phyloP scores from a whole-genome alignment of 345 rosid species.

The Sisymbrium irio region DNA sequence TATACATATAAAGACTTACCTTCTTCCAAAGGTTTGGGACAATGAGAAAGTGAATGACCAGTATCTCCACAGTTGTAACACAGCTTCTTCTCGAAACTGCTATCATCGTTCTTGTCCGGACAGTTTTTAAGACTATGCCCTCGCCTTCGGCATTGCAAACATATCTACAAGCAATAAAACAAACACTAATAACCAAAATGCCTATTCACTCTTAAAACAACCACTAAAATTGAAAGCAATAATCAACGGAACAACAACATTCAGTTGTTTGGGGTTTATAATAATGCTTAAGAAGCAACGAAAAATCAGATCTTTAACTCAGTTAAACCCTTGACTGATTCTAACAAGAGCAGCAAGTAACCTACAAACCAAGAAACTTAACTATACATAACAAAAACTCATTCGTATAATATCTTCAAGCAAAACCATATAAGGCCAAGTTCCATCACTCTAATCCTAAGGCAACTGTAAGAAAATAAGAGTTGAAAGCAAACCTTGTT shows the following conservation, averaged over 20 bases:
- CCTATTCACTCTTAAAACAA: background rate
- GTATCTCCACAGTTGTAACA: slow-evolving; percentile 87
- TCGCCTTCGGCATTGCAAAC: slow-evolving; percentile 72
- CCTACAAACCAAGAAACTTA: background rate
- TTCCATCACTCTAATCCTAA: background rate
- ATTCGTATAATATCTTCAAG: background rate
- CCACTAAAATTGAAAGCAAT: background rate
- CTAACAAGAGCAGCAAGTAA: slow-evolving; percentile 4
- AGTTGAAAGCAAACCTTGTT: slow-evolving; percentile 61
- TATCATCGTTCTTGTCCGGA: slow-evolving; percentile 58
- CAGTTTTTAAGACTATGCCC: slow-evolving; percentile 93
- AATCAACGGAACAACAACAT: background rate
- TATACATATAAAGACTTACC: slow-evolving; percentile 41
- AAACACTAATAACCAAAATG: background rate
- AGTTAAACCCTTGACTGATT: background rate
- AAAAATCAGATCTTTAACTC: background rate
- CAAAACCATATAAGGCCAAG: background rate
- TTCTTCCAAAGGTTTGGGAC: slow-evolving; percentile 71
- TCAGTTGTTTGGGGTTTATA: background rate
- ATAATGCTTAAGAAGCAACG: background rate
- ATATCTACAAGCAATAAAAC: slow-evolving; percentile 53
- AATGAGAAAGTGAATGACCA: slow-evolving; percentile 78
- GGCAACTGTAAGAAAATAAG: no score
- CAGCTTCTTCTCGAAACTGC: slow-evolving; percentile 49
- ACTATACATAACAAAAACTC: no score